Base-by-base conservation (phyloP, 2,329 filamentous ascomycete genomes). In the Nemania diffusa region DNA sequence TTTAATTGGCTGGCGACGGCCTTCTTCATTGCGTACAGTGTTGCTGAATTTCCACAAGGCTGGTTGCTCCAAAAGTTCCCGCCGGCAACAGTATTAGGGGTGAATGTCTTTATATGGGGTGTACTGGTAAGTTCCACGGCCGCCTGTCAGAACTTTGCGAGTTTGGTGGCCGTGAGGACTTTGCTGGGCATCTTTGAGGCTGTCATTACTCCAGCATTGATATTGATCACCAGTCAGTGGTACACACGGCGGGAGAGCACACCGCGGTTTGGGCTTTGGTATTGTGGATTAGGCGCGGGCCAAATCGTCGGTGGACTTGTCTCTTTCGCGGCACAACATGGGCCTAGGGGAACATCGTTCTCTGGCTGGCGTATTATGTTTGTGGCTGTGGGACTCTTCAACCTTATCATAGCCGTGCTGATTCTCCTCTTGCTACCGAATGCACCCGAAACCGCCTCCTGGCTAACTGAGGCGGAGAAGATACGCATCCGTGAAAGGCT, bases 181-280 rank as follows among this genome's bases (percentile, higher is more conserved):
- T 87, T 92, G 71, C 82, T 92, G 0, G 91, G 91, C 29, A 82
- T 90, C 0, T 91, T 90, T 62, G 91, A 93, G 75, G 83, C 88
- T 0, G 88, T 89, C 0, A 88, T 92, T 1, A 91, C 88, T 0
- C 90, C 90, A 0, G 89, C 89, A 0, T 92, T 92, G 71, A 86
- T 88, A 0, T 81, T 92, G 1, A 84, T 92, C 71, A 92, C 90
- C 1, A 87, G 83, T 3, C 88, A 91, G 78, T 92, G 90, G 90
- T 93, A 92, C 72, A 92, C 91, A 0, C 89, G 89, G 76, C 82
- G 83, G 61, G 90, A 92, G 75, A 90, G 92, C 79, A 88, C 87
- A 1, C 80, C 83, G 0, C 81, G 90, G 8, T 87, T 86, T 0
- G 86, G 85, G 3, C 85, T 91, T 62, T 92, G 90, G 90, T 90